Conservation (phyloP, 2,329 filamentous ascomycete genomes). For the Aspergillus texensis region DNA sequence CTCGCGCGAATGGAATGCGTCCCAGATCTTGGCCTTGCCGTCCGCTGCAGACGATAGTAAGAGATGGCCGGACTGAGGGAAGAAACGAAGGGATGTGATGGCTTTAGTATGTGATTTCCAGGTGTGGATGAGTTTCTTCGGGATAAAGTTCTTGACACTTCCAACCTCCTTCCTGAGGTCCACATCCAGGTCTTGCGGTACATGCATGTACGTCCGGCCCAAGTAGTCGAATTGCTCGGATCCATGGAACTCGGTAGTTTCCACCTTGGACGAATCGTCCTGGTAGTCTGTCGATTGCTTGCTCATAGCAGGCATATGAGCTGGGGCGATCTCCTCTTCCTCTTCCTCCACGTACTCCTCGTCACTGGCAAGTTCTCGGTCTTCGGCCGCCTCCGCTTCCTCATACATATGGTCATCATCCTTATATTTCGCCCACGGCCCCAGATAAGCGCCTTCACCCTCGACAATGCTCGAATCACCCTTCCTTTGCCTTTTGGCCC, state of each 20-base stretch:
- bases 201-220: conserved; percentile 95
- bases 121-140: conserved; percentile 88
- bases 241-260: conserved; percentile 88
- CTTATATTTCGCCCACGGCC: conserved; percentile 89
- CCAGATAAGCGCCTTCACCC: conserved; percentile 84
- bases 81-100: conserved; percentile 86
- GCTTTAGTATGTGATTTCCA: conserved; percentile 86
- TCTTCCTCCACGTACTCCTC: conserved; percentile 79
- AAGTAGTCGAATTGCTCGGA: conserved; percentile 85
- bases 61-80: conserved; percentile 84
- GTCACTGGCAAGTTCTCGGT: conserved; percentile 73
- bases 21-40: conserved; percentile 88
- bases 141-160: conserved; percentile 84
- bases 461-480: conserved; percentile 83
- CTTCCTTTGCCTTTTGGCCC: conserved; percentile 79
- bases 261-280: conserved; percentile 63
- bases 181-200: conserved; percentile 86
- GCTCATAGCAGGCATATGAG: conserved; percentile 52
- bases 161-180: conserved; percentile 80
- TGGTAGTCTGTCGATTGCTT: conserved; percentile 55
- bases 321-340: conserved; percentile 54
- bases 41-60: conserved; percentile 89
- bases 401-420: conserved; percentile 71
- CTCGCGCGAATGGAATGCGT: conserved; percentile 87
- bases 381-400: conserved; percentile 67